phyloP scores from a whole-genome alignment of 805 yeast genomes.

The Ogataea pignaliae region DNA sequence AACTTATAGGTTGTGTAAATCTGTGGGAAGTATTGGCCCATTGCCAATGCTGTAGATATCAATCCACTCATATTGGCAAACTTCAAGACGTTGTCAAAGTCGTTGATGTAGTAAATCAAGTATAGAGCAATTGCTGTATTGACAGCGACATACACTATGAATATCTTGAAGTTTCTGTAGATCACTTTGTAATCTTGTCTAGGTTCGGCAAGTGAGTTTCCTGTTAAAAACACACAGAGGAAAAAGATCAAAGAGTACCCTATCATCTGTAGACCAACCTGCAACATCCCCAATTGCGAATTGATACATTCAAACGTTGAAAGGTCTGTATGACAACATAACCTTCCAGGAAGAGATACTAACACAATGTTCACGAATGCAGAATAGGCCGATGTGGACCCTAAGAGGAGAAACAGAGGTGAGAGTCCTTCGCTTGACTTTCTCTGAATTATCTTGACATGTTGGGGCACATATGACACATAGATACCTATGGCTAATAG shows the following conservation, averaged over 20 bases:
- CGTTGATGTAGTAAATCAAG: slow-evolving; percentile 19
- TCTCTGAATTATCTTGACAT: slow-evolving; percentile 50
- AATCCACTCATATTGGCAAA: slow-evolving; percentile 63
- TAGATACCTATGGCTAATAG: slow-evolving; percentile 63
- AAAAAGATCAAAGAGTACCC: slow-evolving; percentile 56
- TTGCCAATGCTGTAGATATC: slow-evolving; percentile 57
- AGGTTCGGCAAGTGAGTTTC: slow-evolving; percentile 42
- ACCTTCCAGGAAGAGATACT: slow-evolving; percentile 54
- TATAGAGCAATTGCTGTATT: slow-evolving; percentile 34
- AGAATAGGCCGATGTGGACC: slow-evolving; percentile 63
- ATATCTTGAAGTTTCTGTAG: slow-evolving; percentile 36
- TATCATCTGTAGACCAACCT: slow-evolving; percentile 58
- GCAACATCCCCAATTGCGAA: slow-evolving; percentile 62
- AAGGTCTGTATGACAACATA: slow-evolving; percentile 49
- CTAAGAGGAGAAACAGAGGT: slow-evolving; percentile 65
- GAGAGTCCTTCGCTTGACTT: slow-evolving; percentile 75
- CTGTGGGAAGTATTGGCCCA: slow-evolving; percentile 78
- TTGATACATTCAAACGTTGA: slow-evolving; percentile 56
- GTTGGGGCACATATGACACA: slow-evolving; percentile 73
- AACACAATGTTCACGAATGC: slow-evolving; percentile 64
- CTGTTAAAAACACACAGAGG: slow-evolving; percentile 47
- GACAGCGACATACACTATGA: slow-evolving; percentile 33
- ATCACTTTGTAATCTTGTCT: slow-evolving; percentile 40
- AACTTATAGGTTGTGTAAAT: slow-evolving; percentile 61
- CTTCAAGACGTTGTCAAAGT: slow-evolving; percentile 18